These are phyloP conservation scores for Amauroascus verrucosus DNA, from an alignment of 2,329 filamentous ascomycete species.

Conservation along the genomic window DNA sequence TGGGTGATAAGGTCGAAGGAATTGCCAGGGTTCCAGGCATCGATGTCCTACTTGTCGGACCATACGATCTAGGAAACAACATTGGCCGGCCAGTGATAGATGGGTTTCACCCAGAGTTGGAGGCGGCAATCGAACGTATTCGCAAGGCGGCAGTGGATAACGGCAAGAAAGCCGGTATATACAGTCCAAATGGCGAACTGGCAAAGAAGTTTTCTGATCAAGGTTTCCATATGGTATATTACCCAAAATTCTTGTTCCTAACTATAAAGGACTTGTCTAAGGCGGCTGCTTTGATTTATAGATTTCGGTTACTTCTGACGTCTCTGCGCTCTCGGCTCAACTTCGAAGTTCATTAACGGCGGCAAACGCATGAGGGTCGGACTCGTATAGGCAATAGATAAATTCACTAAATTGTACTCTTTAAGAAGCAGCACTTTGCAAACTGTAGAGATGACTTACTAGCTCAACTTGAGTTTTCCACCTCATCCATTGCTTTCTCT, in stretches of 20 bases:
- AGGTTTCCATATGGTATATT: slow-evolving; percentile 46
- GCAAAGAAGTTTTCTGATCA: slow-evolving; percentile 43
- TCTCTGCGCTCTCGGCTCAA: slow-evolving; percentile 35
- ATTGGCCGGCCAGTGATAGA: slow-evolving; percentile 43
- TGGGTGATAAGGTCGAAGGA: slow-evolving; percentile 31
- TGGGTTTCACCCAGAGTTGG: slow-evolving; percentile 42
- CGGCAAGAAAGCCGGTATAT: slow-evolving; percentile 47
- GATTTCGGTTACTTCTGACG: slow-evolving; percentile 38
- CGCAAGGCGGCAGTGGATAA: slow-evolving; percentile 42
- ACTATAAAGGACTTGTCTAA: neutral
- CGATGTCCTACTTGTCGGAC: slow-evolving; percentile 45
- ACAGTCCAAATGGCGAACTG: slow-evolving; percentile 44
- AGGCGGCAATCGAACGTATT: slow-evolving; percentile 43
- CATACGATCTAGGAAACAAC: slow-evolving; percentile 49
- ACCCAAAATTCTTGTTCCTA: neutral
- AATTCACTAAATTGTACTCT: neutral
- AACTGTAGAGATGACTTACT: neutral
- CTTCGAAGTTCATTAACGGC: slow-evolving; percentile 30
- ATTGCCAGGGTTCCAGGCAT: slow-evolving; percentile 46
- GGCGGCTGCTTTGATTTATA: slow-evolving; percentile 14
- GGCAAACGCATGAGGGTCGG: slow-evolving; percentile 21
- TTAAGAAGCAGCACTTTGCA: neutral
- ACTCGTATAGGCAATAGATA: neutral
- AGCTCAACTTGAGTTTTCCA: slow-evolving; percentile 22
- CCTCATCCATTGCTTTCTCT: slow-evolving; percentile 44